These are phyloP conservation scores for Yarrowia porcina DNA, from an alignment of 805 yeast species.

Conservation along the genomic window DNA sequence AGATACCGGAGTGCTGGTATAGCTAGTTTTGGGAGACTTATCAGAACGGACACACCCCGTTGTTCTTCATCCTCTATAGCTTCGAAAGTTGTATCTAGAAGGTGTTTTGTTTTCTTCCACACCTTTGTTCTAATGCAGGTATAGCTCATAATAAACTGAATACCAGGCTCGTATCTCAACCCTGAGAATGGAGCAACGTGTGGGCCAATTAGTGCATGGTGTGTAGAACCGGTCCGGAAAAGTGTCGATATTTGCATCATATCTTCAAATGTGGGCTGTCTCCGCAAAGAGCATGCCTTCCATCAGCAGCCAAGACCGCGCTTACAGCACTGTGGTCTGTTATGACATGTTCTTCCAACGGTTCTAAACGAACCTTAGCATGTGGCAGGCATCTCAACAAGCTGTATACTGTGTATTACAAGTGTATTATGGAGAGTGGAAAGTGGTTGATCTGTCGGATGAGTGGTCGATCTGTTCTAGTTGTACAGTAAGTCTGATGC, in stretches of 20 bases:
- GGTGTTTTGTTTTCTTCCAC: too few relatives aligned
- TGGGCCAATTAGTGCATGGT: background rate
- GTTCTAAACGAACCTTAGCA: background rate
- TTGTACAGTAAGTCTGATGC: too few relatives aligned
- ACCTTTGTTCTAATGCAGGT: too few relatives aligned
- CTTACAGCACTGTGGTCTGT: conserved; percentile 6
- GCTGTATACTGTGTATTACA: too few relatives aligned
- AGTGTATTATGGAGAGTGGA: too few relatives aligned
- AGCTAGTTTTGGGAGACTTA: too few relatives aligned
- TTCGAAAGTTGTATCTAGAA: too few relatives aligned
- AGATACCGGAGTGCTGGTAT: too few relatives aligned
- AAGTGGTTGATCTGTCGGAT: background rate
- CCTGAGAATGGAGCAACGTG: background rate
- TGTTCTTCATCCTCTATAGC: too few relatives aligned
- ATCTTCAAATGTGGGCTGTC: background rate
- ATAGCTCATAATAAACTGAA: too few relatives aligned
- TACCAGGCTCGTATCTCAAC: too few relatives aligned
- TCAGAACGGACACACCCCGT: too few relatives aligned
- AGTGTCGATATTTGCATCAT: background rate
- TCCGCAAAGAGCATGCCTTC: background rate
- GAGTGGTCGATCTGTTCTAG: background rate
- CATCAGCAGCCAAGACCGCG: conserved; percentile 13
- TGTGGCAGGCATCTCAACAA: background rate
- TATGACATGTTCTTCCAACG: conserved; percentile 19
- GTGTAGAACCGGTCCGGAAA: background rate